These are phyloP conservation scores for Trametes pubescens DNA, from an alignment of 1,284 basidiomycete genomes.

Conservation along the genomic window DNA sequence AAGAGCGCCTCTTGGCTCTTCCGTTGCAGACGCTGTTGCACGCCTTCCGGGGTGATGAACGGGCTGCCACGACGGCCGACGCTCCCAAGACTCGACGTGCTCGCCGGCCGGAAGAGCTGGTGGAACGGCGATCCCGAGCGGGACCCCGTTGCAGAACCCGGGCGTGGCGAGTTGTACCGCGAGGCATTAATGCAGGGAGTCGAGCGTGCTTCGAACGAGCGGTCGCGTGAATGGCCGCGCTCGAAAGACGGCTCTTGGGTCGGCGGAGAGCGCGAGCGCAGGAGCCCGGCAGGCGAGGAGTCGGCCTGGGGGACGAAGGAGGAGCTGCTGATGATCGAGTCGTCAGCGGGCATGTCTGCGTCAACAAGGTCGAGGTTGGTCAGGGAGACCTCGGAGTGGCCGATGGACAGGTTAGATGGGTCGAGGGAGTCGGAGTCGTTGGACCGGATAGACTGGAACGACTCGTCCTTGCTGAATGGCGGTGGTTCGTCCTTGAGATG, in stretches of 20 bases:
- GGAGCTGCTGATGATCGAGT: conserved; percentile 18
- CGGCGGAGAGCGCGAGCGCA: conserved; percentile 20
- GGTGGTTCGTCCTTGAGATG: conserved; percentile 42
- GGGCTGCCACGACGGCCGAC: conserved; percentile 42
- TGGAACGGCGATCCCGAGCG: conserved; percentile 26
- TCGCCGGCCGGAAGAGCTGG: conserved; percentile 30
- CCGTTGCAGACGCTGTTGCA: conserved; percentile 57
- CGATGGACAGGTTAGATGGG: conserved; percentile 43
- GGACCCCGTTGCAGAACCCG: conserved; percentile 12
- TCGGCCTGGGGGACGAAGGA: conserved; percentile 26
- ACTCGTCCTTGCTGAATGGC: conserved; percentile 42
- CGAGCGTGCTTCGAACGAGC: conserved; percentile 28
- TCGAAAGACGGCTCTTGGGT: conserved; percentile 23
- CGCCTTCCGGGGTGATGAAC: conserved; percentile 60
- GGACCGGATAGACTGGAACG: conserved; percentile 45
- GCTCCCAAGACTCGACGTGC: conserved; percentile 35
- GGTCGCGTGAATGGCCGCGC: conserved; percentile 18
- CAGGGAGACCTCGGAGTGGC: conserved; percentile 41
- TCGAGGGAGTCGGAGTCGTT: conserved; percentile 42
- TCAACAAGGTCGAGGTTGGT: conserved; percentile 40
- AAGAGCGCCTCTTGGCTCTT: conserved; percentile 53
- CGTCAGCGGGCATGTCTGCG: conserved; percentile 19
- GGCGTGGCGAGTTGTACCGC: conserved; percentile 30
- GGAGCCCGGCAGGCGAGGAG: conserved; percentile 24
- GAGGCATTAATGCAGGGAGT: conserved; percentile 27